Evolutionary conservation across 2,329 filamentous ascomycete genomes (phyloP).

Genomic region (Paecilomyces fulvus): DNA sequence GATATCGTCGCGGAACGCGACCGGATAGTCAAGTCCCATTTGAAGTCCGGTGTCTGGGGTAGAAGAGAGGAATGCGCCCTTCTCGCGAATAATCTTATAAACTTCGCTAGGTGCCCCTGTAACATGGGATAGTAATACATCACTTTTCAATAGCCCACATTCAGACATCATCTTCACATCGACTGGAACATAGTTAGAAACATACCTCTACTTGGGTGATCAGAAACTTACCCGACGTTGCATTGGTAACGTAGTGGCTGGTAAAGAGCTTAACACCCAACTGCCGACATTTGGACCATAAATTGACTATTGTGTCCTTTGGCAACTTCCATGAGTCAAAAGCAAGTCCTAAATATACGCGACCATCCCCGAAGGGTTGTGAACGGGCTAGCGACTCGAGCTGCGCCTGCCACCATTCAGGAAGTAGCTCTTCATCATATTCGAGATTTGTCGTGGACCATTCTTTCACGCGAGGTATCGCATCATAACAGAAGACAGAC

Average conservation of each 20-base stretch:
- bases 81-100: constrained; percentile 9
- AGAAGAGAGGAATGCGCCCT: constrained; percentile 13
- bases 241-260: constrained; percentile 12
- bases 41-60: constrained; percentile 23
- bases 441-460: constrained; percentile 13
- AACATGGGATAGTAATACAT: neutral
- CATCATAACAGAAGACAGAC: constrained; percentile 18
- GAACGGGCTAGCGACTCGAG: constrained; percentile 10
- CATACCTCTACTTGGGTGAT: neutral
- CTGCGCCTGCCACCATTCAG: constrained; percentile 16
- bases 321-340: constrained; percentile 20
- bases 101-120: constrained; percentile 8
- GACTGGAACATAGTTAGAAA: neutral
- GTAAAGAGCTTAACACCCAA: constrained; percentile 18
- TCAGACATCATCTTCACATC: neutral
- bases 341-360: constrained; percentile 19
- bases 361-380: constrained; percentile 15
- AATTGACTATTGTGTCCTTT: constrained; percentile 12
- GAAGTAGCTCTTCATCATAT: constrained; percentile 9
- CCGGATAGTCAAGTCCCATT: constrained; percentile 20
- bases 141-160: neutral
- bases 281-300: constrained; percentile 10
- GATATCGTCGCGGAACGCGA: constrained; percentile 16
- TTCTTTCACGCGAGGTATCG: constrained; percentile 10
- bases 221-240: neutral